Evolutionary conservation across 2,329 filamentous ascomycete genomes (phyloP).

Genomic region (Monosporascus sp.): DNA sequence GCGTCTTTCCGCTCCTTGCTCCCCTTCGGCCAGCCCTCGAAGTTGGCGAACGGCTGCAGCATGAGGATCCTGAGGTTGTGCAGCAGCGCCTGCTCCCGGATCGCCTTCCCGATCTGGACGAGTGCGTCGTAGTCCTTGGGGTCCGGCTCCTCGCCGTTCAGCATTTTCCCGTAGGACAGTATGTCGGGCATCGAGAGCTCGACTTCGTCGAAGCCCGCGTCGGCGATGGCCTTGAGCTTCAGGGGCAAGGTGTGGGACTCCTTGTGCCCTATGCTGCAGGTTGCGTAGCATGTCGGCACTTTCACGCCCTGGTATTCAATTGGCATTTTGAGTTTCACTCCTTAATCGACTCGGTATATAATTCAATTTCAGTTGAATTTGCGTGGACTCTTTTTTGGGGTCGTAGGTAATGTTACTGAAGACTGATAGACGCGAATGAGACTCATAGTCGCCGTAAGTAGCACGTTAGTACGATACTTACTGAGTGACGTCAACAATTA

Average conservation of each 20-base stretch:
- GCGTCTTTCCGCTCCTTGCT: conserved; percentile 55
- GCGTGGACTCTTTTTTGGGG: neutral
- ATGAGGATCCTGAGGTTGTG: conserved; percentile 59
- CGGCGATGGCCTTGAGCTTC: conserved; percentile 57
- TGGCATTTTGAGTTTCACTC: conserved; percentile 14
- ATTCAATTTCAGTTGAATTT: neutral
- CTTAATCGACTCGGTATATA: neutral
- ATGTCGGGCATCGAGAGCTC: conserved; percentile 74
- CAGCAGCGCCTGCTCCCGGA: conserved; percentile 48
- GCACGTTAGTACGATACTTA: neutral
- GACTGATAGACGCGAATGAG: neutral
- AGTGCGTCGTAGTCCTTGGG: conserved; percentile 56
- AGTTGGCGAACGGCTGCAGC: conserved; percentile 71
- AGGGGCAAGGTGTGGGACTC: conserved; percentile 46
- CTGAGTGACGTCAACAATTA: neutral
- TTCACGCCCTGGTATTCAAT: conserved; percentile 13
- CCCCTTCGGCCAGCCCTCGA: conserved; percentile 64
- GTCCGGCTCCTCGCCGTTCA: conserved; percentile 43
- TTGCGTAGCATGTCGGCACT: conserved; percentile 25
- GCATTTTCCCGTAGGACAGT: conserved; percentile 49
- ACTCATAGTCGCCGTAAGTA: neutral
- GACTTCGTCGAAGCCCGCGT: conserved; percentile 61
- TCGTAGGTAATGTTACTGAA: neutral
- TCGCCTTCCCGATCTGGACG: conserved; percentile 45
- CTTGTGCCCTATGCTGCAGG: conserved; percentile 26